A percentile compares a stretch with the other conserved stretches of the same genome.
These are phyloP conservation scores for Leucocoprinus sp. DNA, from an alignment of 768 basidiomycete genomes.

Conservation along the genomic window DNA sequence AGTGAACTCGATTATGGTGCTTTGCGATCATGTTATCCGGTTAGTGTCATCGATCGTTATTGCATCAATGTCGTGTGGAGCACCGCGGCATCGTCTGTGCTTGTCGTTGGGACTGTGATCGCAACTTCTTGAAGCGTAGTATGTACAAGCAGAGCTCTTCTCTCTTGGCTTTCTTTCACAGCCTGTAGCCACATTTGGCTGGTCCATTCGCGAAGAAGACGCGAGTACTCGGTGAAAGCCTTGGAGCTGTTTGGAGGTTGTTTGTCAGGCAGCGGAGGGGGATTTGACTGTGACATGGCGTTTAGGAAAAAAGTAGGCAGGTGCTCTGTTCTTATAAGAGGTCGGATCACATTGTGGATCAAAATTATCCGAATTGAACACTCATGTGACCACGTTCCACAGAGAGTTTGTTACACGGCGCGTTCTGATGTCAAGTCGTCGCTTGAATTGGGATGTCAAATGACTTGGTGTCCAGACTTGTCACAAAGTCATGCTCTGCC, in stretches of 20 bases:
- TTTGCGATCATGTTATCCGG: slow-evolving; percentile 1
- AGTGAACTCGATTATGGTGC: too few relatives aligned
- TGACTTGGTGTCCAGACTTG: too few relatives aligned
- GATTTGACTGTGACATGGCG: neutral
- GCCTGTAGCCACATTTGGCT: slow-evolving; percentile 62
- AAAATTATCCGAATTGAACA: too few relatives aligned
- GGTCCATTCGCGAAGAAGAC: slow-evolving; percentile 60
- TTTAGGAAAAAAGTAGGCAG: neutral
- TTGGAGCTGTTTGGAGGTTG: slow-evolving; percentile 16
- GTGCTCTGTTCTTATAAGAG: neutral
- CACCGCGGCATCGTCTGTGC: too few relatives aligned
- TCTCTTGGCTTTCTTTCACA: slow-evolving; percentile 45
- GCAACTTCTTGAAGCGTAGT: neutral
- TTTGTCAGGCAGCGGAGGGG: slow-evolving; percentile 11
- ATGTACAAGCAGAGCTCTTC: slow-evolving; percentile 32
- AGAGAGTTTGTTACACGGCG: neutral
- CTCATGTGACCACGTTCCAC: slow-evolving; percentile 3
- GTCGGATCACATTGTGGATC: slow-evolving; percentile 20
- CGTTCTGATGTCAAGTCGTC: too few relatives aligned
- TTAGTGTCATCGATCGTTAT: neutral
- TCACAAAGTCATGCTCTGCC: too few relatives aligned
- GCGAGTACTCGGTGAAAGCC: slow-evolving; percentile 46
- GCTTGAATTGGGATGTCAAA: too few relatives aligned
- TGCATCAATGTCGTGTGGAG: too few relatives aligned
- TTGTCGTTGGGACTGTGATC: neutral